Conservation (phyloP, 2,329 filamentous ascomycete species). For the Fusarium pseudocircinatum region DNA sequence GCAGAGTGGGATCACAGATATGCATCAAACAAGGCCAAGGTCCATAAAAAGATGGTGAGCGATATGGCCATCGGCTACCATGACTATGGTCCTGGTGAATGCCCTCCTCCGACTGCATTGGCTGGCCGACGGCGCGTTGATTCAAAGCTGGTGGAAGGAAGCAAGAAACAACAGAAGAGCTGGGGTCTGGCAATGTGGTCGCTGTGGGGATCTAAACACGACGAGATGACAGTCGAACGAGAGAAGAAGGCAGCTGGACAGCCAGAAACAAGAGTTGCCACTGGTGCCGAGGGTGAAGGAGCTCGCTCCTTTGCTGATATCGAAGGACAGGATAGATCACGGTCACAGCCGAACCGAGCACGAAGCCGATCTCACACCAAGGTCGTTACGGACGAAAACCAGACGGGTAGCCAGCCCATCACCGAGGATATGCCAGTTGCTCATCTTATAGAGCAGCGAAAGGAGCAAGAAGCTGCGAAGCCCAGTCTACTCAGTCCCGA, state of each 20-base stretch:
- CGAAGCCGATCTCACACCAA: slow-evolving; percentile 56
- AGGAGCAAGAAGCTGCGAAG: slow-evolving; percentile 50
- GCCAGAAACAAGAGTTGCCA: slow-evolving; percentile 46
- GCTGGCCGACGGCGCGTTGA: slow-evolving; percentile 71
- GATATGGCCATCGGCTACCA: slow-evolving; percentile 79
- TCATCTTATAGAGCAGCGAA: slow-evolving; percentile 55
- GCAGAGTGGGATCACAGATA: slow-evolving; percentile 78
- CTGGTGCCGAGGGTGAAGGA: slow-evolving; percentile 54
- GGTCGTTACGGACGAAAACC: slow-evolving; percentile 62
- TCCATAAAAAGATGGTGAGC: slow-evolving; percentile 77
- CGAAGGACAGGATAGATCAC: slow-evolving; percentile 49
- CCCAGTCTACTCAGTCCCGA: slow-evolving; percentile 56
- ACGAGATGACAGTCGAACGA: slow-evolving; percentile 74
- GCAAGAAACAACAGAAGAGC: slow-evolving; percentile 70
- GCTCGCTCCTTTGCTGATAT: slow-evolving; percentile 55
- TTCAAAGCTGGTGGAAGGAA: slow-evolving; percentile 53
- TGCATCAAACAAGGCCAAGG: slow-evolving; percentile 71
- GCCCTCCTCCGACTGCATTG: slow-evolving; percentile 84
- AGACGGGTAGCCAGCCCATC: slow-evolving; percentile 49
- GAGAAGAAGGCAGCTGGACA: slow-evolving; percentile 62
- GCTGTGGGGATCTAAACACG: slow-evolving; percentile 88
- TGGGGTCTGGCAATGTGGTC: slow-evolving; percentile 86
- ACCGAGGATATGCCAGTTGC: slow-evolving; percentile 56
- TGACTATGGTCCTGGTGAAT: slow-evolving; percentile 75
- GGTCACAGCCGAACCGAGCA: slow-evolving; percentile 32